A percentile compares a stretch with the other conserved stretches of the same genome.
Evolutionary conservation across 495 filamentous ascomycete genomes (phyloP).

Genomic region (Penicillium steckii): DNA sequence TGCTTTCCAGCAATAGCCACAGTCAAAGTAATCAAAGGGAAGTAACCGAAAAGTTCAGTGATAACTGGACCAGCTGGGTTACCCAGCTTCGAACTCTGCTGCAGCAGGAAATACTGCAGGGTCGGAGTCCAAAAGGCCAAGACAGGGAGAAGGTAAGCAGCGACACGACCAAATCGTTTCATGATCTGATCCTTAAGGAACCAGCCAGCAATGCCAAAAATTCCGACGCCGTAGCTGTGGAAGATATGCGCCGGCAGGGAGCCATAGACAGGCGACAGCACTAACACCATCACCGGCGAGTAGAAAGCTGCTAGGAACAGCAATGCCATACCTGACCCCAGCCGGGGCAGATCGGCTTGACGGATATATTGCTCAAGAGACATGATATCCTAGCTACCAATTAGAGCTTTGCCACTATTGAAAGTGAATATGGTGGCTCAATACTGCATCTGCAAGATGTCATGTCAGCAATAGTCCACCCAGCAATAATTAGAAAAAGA

Average conservation of each 20-base stretch:
- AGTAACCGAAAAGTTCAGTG: slow-evolving; percentile 68
- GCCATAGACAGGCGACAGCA: slow-evolving; percentile 83
- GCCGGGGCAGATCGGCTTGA: slow-evolving; percentile 28
- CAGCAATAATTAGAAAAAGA: background rate
- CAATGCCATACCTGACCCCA: slow-evolving; percentile 41
- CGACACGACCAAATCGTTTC: slow-evolving; percentile 38
- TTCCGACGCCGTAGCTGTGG: slow-evolving; percentile 64
- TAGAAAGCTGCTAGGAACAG: slow-evolving; percentile 69
- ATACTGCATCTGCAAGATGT: slow-evolving; percentile 11
- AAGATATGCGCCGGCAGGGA: slow-evolving; percentile 69
- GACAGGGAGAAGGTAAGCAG: slow-evolving; percentile 56
- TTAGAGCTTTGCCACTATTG: slow-evolving; percentile 2
- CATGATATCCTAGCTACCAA: slow-evolving; percentile 23
- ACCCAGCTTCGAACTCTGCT: slow-evolving; percentile 61
- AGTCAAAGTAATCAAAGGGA: slow-evolving; percentile 69
- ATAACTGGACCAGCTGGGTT: slow-evolving; percentile 69
- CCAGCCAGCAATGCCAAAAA: slow-evolving; percentile 63
- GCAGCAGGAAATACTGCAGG: slow-evolving; percentile 65
- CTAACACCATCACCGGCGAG: slow-evolving; percentile 71
- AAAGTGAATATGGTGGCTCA: background rate
- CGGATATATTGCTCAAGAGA: slow-evolving; percentile 27
- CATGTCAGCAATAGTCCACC: slow-evolving; percentile 1
- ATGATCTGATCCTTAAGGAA: slow-evolving; percentile 52
- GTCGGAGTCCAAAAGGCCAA: slow-evolving; percentile 72
- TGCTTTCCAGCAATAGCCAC: slow-evolving; percentile 62